These are phyloP conservation scores for Linnemannia schmuckeri DNA, from an alignment of 192 early-diverging fungal species.

Conservation along the genomic window DNA sequence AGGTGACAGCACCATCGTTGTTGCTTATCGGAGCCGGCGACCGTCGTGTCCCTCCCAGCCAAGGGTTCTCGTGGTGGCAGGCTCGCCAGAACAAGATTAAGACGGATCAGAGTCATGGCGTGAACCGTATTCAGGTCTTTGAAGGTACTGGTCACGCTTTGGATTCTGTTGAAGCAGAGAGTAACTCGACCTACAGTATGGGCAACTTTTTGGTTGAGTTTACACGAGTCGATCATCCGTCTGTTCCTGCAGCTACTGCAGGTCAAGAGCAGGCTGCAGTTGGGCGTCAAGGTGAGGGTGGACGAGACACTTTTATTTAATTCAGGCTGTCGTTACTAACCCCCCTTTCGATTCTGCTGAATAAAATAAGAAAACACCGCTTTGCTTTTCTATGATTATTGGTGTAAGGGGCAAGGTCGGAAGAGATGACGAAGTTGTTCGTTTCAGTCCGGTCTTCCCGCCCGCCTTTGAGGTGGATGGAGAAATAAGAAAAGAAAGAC, in stretches of 20 bases:
- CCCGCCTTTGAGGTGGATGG: neutral
- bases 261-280: neutral
- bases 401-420: neutral
- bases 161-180: conserved; percentile 72
- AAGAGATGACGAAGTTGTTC: neutral
- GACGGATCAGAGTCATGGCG: conserved; percentile 34
- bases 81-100: conserved; percentile 56
- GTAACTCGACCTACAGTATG: conserved; percentile 51
- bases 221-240: conserved; percentile 28
- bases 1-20: conserved; percentile 74
- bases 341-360: neutral
- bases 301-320: conserved; percentile 38
- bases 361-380: neutral
- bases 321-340: neutral
- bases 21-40: conserved; percentile 76
- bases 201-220: conserved; percentile 44
- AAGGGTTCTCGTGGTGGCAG: conserved; percentile 67
- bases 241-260: neutral
- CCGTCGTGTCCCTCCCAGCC: conserved; percentile 78
- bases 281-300: conserved; percentile 34
- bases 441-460: too few relatives aligned
- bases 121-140: conserved; percentile 67
- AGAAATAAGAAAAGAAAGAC: neutral
- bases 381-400: neutral
- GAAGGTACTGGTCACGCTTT: conserved; percentile 71